These are phyloP conservation scores for Kentomonas sorsogonicus DNA, from an alignment of 208 protist genomes.

Conservation along the genomic window DNA sequence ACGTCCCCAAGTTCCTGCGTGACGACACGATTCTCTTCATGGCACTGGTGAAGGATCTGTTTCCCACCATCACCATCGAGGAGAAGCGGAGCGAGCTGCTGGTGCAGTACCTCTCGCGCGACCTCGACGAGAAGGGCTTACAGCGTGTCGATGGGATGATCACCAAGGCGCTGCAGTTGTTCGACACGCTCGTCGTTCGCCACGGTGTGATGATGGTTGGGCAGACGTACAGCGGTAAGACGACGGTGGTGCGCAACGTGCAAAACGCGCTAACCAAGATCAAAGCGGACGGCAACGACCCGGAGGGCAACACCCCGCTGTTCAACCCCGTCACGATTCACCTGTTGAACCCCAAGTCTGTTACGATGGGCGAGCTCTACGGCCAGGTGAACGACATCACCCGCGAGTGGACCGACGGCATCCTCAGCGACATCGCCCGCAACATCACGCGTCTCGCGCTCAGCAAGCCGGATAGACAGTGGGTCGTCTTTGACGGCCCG, in stretches of 20 bases:
- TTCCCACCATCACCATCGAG: constrained; percentile 83
- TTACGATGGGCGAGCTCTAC: constrained; percentile 96
- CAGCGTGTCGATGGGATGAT: constrained; percentile 85
- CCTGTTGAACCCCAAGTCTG: constrained; percentile 94
- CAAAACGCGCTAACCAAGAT: constrained; percentile 75
- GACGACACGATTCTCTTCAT: constrained; percentile 93
- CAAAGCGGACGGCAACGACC: constrained; percentile 66
- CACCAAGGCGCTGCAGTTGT: constrained; percentile 91
- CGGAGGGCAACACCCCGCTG: constrained; percentile 54
- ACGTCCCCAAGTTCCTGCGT: constrained; percentile 93
- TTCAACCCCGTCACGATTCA: constrained; percentile 81
- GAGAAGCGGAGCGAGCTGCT: constrained; percentile 79
- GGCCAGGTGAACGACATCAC: constrained; percentile 95
- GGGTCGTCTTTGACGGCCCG: constrained; percentile 98
- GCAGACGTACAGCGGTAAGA: constrained; percentile 94
- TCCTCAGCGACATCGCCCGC: constrained; percentile 93
- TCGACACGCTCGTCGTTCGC: constrained; percentile 90
- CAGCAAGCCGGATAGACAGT: constrained; percentile 81
- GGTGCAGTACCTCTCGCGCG: constrained; percentile 57
- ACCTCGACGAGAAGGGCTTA: constrained; percentile 64
- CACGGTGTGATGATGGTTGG: constrained; percentile 95
- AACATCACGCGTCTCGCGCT: constrained; percentile 72
- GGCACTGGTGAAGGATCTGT: constrained; percentile 92
- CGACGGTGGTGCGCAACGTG: constrained; percentile 75
- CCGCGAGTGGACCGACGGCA: constrained; percentile 96